Percentiles rank a stretch among this genome's conserved stretches.
Conservation (phyloP, 108 stramenopile genomes). For the Skeletonema marinoi region DNA sequence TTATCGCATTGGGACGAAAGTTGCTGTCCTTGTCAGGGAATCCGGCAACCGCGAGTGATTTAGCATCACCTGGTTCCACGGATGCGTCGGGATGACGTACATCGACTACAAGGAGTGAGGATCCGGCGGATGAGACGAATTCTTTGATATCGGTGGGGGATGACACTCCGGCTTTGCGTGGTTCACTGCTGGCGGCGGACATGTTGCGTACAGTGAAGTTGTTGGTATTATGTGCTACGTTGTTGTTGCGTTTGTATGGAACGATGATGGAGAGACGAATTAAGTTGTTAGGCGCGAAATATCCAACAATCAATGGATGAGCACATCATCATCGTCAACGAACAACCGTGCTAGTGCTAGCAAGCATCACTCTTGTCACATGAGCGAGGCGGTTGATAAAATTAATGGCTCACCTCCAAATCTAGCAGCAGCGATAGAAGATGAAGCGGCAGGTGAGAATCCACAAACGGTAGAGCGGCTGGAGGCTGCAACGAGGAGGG, state of each 20-base stretch:
- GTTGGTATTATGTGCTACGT: background rate
- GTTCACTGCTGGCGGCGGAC: background rate
- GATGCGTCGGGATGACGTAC: conserved; percentile 74
- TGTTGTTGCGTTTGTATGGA: background rate
- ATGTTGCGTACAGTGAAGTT: background rate
- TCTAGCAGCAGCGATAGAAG: background rate
- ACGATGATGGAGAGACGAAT: background rate
- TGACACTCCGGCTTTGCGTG: conserved; percentile 71
- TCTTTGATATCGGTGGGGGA: conserved; percentile 66
- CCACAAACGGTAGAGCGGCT: background rate
- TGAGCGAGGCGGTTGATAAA: no score
- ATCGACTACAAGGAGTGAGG: conserved; percentile 74
- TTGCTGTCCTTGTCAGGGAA: conserved; percentile 41
- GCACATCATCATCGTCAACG: background rate
- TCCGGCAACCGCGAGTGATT: conserved; percentile 62
- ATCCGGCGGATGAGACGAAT: conserved; percentile 70
- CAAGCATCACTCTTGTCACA: no score
- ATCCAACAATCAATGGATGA: no score
- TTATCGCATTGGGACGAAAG: conserved; percentile 62
- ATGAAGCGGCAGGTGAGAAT: background rate
- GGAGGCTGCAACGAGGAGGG: background rate
- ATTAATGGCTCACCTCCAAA: background rate
- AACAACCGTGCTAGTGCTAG: no score
- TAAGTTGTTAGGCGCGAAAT: no score
- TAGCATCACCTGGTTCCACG: conserved; percentile 83